A percentile compares a stretch with the other conserved stretches of the same genome.
phyloP scores from a whole-genome alignment of 768 basidiomycete genomes.

The Rhodotorula kratochvilovae region DNA sequence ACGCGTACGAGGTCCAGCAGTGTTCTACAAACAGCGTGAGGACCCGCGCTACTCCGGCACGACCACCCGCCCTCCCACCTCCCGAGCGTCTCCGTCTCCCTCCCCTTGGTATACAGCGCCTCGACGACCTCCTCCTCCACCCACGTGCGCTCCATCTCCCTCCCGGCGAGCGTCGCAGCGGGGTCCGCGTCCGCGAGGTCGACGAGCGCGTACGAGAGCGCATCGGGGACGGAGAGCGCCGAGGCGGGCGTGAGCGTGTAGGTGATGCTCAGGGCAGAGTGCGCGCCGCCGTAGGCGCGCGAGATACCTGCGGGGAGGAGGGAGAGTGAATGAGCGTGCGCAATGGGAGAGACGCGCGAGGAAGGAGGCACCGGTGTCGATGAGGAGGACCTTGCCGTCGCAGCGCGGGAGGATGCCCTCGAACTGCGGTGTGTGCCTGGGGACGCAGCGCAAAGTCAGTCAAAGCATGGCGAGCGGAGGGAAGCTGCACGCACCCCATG shows the following conservation, averaged over 20 bases:
- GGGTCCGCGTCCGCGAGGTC: not conserved
- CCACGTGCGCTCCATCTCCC: constrained; percentile 38
- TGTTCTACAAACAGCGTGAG: not conserved
- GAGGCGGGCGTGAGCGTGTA: constrained; percentile 70
- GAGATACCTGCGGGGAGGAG: constrained; percentile 30
- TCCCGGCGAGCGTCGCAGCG: not conserved
- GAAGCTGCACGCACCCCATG: constrained; percentile 1
- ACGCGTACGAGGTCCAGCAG: too few relatives aligned
- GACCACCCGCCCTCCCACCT: constrained; percentile 50
- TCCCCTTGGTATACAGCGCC: constrained; percentile 59
- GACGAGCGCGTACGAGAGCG: constrained; percentile 11
- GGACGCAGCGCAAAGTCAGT: too few relatives aligned
- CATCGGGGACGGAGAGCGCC: constrained; percentile 22
- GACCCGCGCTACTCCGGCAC: not conserved
- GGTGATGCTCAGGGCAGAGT: constrained; percentile 80
- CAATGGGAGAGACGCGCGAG: too few relatives aligned
- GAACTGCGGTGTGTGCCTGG: constrained; percentile 84
- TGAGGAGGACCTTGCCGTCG: constrained; percentile 86
- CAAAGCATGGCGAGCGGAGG: not conserved
- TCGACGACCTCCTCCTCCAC: constrained; percentile 60
- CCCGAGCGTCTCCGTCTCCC: constrained; percentile 55
- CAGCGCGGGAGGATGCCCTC: constrained; percentile 81
- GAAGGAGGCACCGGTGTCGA: constrained; percentile 69
- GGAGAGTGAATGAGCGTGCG: not conserved
- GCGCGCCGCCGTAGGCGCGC: constrained; percentile 77